phyloP scores from a whole-genome alignment of 1,284 basidiomycete genomes.

The Phenoliferia sp. region DNA sequence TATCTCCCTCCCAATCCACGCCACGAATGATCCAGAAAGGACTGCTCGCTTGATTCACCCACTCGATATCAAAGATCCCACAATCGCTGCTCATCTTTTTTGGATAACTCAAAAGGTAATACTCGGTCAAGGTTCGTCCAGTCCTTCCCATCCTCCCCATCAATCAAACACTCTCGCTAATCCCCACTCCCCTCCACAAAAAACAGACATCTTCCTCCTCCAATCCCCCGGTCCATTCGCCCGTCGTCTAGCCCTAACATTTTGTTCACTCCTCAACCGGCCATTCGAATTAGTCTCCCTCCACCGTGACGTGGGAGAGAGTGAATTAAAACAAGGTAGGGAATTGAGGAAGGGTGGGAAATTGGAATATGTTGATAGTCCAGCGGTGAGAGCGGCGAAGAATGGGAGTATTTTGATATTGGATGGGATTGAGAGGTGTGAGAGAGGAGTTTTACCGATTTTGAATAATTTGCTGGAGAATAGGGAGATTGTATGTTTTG shows the following conservation, averaged over 20 bases:
- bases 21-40: constrained; percentile 2
- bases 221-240: constrained; percentile 42
- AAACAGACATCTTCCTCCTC: constrained; percentile 34
- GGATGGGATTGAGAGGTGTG: constrained; percentile 42
- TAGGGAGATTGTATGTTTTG: constrained; percentile 23
- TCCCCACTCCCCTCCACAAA: neutral
- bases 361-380: constrained; percentile 41
- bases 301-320: constrained; percentile 44
- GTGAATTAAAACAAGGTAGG: constrained; percentile 42
- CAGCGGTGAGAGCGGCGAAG: constrained; percentile 44
- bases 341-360: constrained; percentile 38
- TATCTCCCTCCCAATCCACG: constrained; percentile 13
- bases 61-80: constrained; percentile 4
- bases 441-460: constrained; percentile 24
- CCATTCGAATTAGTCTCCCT: constrained; percentile 41
- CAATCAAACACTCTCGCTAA: neutral
- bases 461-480: constrained; percentile 45
- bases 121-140: constrained; percentile 3
- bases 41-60: constrained; percentile 5
- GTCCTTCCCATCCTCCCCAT: neutral
- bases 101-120: constrained; percentile 23
- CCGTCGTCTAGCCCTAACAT: constrained; percentile 43
- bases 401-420: constrained; percentile 42
- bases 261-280: constrained; percentile 27
- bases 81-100: constrained; percentile 3